Conservation (phyloP, 2,329 filamentous ascomycete species). For the Aureobasidium sp. region DNA sequence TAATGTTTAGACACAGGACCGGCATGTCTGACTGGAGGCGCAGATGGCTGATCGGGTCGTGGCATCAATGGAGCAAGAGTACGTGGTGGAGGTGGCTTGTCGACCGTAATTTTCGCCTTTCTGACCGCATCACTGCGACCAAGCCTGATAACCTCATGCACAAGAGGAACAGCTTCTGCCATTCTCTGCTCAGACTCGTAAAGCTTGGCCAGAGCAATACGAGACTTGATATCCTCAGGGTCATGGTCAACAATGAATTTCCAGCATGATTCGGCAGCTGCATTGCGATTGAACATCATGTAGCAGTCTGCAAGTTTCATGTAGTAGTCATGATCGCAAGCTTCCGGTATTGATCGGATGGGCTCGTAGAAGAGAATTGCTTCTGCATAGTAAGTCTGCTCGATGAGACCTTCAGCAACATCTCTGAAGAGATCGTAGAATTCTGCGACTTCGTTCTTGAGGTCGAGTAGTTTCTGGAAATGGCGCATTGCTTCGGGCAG, state of each 20-base stretch:
- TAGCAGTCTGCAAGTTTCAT: constrained; percentile 61
- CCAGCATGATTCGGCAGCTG: constrained; percentile 71
- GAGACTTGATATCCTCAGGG: constrained; percentile 64
- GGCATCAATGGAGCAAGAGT: constrained; percentile 6
- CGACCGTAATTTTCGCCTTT: constrained; percentile 32
- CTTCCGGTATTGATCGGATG: constrained; percentile 32
- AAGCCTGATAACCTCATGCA: constrained; percentile 66
- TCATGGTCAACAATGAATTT: constrained; percentile 67
- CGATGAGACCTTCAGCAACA: constrained; percentile 52
- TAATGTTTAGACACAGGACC: constrained; percentile 7
- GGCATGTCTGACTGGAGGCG: neutral
- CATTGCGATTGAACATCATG: constrained; percentile 53
- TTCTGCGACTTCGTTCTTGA: constrained; percentile 55
- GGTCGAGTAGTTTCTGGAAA: constrained; percentile 56
- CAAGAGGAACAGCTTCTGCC: constrained; percentile 69
- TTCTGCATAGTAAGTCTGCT: constrained; percentile 44
- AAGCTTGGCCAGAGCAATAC: constrained; percentile 72
- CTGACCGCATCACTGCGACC: constrained; percentile 40
- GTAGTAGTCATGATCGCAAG: constrained; percentile 45
- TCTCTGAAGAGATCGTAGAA: constrained; percentile 77
- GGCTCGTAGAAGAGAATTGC: constrained; percentile 54
- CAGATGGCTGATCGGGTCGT: neutral
- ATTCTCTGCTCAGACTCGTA: constrained; percentile 65
- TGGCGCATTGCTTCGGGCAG: constrained; percentile 57
- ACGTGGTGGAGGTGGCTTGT: constrained; percentile 3